Base-by-base conservation (phyloP, 352 stramenopile species). In the Globisporangium spinosum region DNA sequence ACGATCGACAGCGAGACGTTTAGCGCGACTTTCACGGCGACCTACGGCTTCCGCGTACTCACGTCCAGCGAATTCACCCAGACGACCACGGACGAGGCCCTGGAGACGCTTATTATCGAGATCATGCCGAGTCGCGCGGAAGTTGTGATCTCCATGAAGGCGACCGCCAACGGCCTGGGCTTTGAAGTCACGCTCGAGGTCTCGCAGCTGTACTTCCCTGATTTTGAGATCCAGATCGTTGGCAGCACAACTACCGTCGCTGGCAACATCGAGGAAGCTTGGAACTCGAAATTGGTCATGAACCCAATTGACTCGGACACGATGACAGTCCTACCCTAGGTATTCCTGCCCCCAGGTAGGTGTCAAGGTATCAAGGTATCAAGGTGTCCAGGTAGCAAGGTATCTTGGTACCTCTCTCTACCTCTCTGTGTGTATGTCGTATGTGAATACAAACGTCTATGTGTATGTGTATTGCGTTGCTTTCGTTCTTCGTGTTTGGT, bases 11-110 rank as follows among this genome's bases (percentile, higher is more conserved):
- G 23, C 1, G 15, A 49, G 2, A 58, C 34, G 9, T 77, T 76
- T 32, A 57, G 22, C 8, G 71, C 58, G 6, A 34, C 55, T 9
- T 76, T 80, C 60, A 59, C 45, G 4, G 56, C 61, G 12, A 65
- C 51, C 13, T 74, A 72, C 25, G 71, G 64, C 22, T 70, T 71
- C 23, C 66, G 65, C 29, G 35, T 20, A 20, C 49, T 76, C 1
- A 54, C 40, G 27, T 70, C 58, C 12, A 40, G n/a, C 0, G 22
- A 43, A 1, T 70, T 77, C 23, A 71, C 10, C 4, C 29, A 72
- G 6, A 25, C 53, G 1, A 62, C 64, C 5, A 51, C 53, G 1
- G 51, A 68, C 10, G 54, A 40, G 2, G 57, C 74, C 7, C 43
- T 79, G 15, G 27, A 54, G 9, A 1, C n/a, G 0, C 40, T 70